phyloP scores from a whole-genome alignment of 2,329 filamentous ascomycete species.

The Truncatella angustata region DNA sequence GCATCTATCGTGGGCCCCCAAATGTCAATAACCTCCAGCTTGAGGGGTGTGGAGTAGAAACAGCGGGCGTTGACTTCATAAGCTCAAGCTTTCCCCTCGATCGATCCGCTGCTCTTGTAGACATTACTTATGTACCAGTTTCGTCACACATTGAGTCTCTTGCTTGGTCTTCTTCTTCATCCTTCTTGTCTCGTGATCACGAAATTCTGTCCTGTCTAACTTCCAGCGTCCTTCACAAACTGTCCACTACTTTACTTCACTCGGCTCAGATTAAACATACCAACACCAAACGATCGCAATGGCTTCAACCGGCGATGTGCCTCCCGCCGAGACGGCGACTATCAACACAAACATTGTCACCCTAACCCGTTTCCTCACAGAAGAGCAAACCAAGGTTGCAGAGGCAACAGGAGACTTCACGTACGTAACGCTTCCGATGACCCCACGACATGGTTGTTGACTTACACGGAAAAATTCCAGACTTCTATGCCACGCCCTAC shows the following conservation, averaged over 20 bases:
- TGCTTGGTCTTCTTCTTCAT: not conserved
- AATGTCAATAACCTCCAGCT: not conserved
- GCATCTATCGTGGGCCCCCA: not conserved
- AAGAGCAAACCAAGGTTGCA: conserved; percentile 90
- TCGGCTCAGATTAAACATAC: not conserved
- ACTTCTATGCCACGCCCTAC: conserved; percentile 92
- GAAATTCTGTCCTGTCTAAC: too few species aligned
- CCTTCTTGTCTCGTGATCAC: not conserved
- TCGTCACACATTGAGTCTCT: not conserved
- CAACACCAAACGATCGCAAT: conserved; percentile 15
- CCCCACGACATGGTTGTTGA: not conserved
- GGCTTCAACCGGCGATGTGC: conserved; percentile 24
- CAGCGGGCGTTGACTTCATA: conserved; percentile 6
- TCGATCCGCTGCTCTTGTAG: not conserved
- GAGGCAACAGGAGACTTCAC: conserved; percentile 99
- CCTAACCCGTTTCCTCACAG: conserved; percentile 90
- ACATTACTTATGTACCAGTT: not conserved
- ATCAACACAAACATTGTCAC: conserved; percentile 97
- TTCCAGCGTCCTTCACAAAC: not conserved
- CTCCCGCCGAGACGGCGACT: conserved; percentile 62
- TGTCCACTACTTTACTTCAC: not conserved
- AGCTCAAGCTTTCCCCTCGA: conserved; percentile 7
- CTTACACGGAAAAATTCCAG: conserved; percentile 41
- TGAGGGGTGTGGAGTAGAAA: conserved; percentile 6
- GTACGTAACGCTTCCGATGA: conserved; percentile 51